These are phyloP conservation scores for Carnegiea gigantea DNA, from an alignment of 179 eudicot genomes.

Conservation along the genomic window DNA sequence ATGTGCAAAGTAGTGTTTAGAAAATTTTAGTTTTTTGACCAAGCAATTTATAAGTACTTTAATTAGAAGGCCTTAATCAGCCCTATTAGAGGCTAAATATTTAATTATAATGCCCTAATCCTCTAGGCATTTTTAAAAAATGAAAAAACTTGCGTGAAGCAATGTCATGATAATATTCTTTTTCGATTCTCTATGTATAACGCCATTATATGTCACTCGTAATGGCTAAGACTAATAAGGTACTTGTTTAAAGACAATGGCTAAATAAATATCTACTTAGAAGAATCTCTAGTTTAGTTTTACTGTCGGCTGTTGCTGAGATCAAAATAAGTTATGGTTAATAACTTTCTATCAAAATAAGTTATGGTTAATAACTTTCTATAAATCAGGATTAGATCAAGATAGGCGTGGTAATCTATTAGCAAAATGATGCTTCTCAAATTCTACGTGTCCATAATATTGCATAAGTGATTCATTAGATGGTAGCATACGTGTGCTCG, in stretches of 20 bases:
- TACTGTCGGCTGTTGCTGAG: too few relatives aligned
- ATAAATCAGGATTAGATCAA: too few relatives aligned
- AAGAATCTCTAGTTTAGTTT: too few relatives aligned
- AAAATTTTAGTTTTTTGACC: conserved; percentile 18
- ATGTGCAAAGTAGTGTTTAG: conserved; percentile 17
- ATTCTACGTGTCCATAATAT: too few relatives aligned
- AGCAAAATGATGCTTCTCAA: too few relatives aligned
- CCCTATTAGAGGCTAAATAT: conserved; percentile 13
- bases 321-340: too few relatives aligned
- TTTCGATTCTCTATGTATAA: conserved; percentile 3
- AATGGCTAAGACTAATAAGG: not conserved
- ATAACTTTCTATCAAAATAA: too few relatives aligned
- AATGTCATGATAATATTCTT: conserved; percentile 24
- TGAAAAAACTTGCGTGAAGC: conserved; percentile 18
- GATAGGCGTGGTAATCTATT: too few relatives aligned
- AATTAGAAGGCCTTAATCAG: conserved; percentile 12
- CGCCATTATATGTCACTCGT: not conserved
- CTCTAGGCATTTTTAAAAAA: conserved; percentile 6
- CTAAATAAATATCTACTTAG: not conserved
- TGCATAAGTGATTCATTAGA: too few relatives aligned
- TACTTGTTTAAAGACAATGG: not conserved
- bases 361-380: too few relatives aligned
- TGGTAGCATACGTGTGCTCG: too few relatives aligned
- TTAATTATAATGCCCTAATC: conserved; percentile 16
- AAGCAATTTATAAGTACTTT: conserved; percentile 5